Evolutionary conservation across 164 flowering plant species (phyloP), one percentile per base, ranked within the genome.

Genomic region (Nymphaea colorata): DNA sequence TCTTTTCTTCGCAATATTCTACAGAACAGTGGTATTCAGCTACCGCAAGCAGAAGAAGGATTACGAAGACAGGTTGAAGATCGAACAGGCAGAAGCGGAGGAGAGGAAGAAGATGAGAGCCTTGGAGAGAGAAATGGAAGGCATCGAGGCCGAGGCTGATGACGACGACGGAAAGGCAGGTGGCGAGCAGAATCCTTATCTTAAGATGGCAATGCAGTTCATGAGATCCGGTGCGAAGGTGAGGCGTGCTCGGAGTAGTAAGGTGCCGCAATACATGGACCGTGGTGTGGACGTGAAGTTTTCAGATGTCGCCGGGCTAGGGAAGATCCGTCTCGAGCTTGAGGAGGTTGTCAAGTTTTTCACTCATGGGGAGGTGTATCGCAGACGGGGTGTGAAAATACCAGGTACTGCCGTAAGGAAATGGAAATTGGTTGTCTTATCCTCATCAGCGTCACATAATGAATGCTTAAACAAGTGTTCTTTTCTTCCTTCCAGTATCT

Each of bases 261-360:
- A 80, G 47, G 70, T 84, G 61, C 94, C 98, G 12, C 91, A 93
- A 78, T 93, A 83, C 70, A 66, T 89, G 79, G 98, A 93, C 71
- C 84, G 83, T 72, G 91, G 81, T 61, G 81, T 84, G 62, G 97
- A 93, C 81, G 98, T 93, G 71, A 91, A 89, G 82, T 93, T 93
- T 70, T 57, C 90, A 17, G 98, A 93, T 84, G 97, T 93, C 76
- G 98, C 98, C 0, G 98, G 98, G 62, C 94, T 93, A 67, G 98
- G 98, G 47, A 91, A 93, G 69, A 91, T 93, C 47, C 73, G 96
- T 41, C 83, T 91, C 64, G 97, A 91, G 76, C 91, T 93, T 61
- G 98, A 93, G 80, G 98, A 93, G 80, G 78, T 93, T 75, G 98
- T 93, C 65, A 93, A 93, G 82, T 93, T 93, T 69, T 93, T 93